Evolutionary conservation across 2,329 filamentous ascomycete genomes (phyloP).

Genomic region (Aspergillus intermedius): DNA sequence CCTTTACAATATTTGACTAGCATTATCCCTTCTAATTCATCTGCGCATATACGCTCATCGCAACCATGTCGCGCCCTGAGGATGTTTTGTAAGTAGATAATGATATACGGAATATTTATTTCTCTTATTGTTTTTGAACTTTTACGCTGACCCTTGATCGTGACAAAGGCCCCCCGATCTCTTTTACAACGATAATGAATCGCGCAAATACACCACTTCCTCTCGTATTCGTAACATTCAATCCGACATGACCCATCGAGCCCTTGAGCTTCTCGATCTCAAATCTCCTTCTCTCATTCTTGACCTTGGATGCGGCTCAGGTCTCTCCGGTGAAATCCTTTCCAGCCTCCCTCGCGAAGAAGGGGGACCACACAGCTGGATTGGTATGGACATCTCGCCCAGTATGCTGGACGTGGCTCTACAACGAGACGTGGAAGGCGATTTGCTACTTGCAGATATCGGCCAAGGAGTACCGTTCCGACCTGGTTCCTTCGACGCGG

Average conservation of each 20-base stretch:
- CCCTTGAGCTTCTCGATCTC: slow-evolving; percentile 84
- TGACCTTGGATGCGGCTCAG: slow-evolving; percentile 93
- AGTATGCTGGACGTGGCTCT: slow-evolving; percentile 97
- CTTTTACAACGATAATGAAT: slow-evolving; percentile 94
- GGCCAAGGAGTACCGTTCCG: slow-evolving; percentile 94
- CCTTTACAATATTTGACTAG: too few species aligned
- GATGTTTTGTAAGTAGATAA: slow-evolving; percentile 66
- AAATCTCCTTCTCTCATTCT: slow-evolving; percentile 76
- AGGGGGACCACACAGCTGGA: slow-evolving; percentile 84
- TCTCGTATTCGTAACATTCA: slow-evolving; percentile 95
- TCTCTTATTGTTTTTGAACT: background rate
- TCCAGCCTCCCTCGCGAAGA: slow-evolving; percentile 62
- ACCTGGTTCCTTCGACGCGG: slow-evolving; percentile 86
- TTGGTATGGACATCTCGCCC: slow-evolving; percentile 92
- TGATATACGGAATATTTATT: background rate
- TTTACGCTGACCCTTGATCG: slow-evolving; percentile 5
- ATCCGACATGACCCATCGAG: slow-evolving; percentile 86
- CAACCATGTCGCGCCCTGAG: slow-evolving; percentile 90
- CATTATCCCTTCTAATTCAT: too few species aligned
- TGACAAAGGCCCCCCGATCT: slow-evolving; percentile 77
- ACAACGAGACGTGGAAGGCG: slow-evolving; percentile 84
- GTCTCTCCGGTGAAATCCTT: slow-evolving; percentile 88
- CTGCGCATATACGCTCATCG: slow-evolving; percentile 5
- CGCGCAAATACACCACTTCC: slow-evolving; percentile 93
- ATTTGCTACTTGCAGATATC: slow-evolving; percentile 89